phyloP scores from a whole-genome alignment of 73 alveolate species.

The Tetrahymena thermophila region DNA sequence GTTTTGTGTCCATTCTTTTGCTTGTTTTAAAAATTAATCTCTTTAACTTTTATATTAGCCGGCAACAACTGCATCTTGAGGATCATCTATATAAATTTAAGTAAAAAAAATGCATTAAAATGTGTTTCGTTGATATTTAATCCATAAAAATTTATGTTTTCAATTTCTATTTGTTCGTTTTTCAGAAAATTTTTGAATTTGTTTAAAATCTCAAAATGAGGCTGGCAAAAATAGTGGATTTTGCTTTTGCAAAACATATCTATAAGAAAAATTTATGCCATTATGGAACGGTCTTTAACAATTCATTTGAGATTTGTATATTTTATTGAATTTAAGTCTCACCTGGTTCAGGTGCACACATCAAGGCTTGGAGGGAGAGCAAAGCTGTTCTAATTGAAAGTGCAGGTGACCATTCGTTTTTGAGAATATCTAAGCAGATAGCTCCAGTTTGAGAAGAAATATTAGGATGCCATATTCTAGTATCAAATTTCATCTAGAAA shows the following conservation, averaged over 20 bases:
- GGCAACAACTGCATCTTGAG: constrained; percentile 97
- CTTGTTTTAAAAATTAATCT: constrained; percentile 64
- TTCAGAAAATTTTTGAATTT: neutral
- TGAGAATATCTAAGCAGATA: constrained; percentile 84
- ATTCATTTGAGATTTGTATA: neutral
- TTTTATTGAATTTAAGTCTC: neutral
- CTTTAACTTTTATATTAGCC: constrained; percentile 70
- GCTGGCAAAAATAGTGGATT: neutral
- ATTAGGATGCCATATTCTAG: constrained; percentile 60
- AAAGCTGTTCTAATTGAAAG: constrained; percentile 91
- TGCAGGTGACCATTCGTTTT: constrained; percentile 96
- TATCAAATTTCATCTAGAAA: constrained; percentile 73
- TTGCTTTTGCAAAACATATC: no score
- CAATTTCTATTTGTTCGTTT: neutral
- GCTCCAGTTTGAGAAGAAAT: constrained; percentile 95
- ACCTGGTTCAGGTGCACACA: constrained; percentile 88
- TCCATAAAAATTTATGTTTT: neutral
- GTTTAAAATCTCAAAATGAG: neutral
- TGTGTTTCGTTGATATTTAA: neutral
- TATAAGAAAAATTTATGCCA: no score
- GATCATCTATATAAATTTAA: constrained; percentile 59
- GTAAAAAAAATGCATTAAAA: neutral
- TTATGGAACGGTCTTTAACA: neutral
- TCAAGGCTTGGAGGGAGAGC: constrained; percentile 80
- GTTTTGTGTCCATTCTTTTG: constrained; percentile 62